Base-by-base conservation (phyloP, 2,329 filamentous ascomycete species). In the Chrysoporthe deuterocubensis region DNA sequence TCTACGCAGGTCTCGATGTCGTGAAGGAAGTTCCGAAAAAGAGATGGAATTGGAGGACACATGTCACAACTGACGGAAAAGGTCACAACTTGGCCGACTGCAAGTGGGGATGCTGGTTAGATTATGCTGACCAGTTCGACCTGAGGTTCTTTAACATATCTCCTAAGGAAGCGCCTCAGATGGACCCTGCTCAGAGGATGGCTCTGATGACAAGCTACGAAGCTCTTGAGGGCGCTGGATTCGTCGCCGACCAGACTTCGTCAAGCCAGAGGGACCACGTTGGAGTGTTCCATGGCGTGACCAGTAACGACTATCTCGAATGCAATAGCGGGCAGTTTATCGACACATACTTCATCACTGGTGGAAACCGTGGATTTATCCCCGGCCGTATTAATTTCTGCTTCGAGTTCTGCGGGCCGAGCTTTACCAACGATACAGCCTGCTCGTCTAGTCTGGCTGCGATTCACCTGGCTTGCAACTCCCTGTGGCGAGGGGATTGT, bases 301-400 rank as follows among this genome's bases (percentile, higher is more conserved):
- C 91, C 1, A 92, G 89, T 61, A 90, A 94, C 70, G 91, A 94
- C 74, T 94, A 89, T 85, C 85, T 89, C 80, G 91, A 93, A 75
- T 85, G 91, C 67, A 93, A 93, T 74, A 87, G 87, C 14, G 86
- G 87, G 0, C 88, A 93, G 74, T 88, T 92, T 14, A 80, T 87
- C 16, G 81, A 82, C 65, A 86, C 83, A 0, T 86, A 87, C 72
- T 85, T 76, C 71, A 84, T 87, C 58, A 81, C 84, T 0, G 83
- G 83, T 40, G 81, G 81, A 57, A 76, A 77, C 8, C 77, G 85
- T 42, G 85, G 83, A 0, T 87, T 87, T 68, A 79, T 76, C 0
- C 81, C 82, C 0, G 85, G 50, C 32, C 80, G 85, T 5, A 80
- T 83, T 67, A 82, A 82, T 64, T 81, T 80, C 67, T 76, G 77